Evolutionary conservation across 768 basidiomycete genomes (phyloP), one percentile per base, ranked within the genome.

Genomic region (Clitopilus hobsonii): DNA sequence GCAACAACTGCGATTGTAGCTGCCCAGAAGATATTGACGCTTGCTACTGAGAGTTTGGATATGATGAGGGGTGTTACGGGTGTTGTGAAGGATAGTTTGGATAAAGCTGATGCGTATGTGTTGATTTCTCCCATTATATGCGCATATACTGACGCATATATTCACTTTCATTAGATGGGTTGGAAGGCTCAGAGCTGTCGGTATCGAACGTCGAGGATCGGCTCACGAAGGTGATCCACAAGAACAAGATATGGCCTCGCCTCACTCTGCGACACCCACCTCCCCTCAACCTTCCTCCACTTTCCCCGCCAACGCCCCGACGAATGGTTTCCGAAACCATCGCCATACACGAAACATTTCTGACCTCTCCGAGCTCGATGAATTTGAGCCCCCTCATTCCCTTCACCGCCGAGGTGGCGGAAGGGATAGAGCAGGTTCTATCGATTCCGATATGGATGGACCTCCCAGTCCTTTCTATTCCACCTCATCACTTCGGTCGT

Each of bases 41-140:
- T 96, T 7, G 92, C 94, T 11, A 89, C 88, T 13, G 94, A 96
- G 74, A 94, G 92, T 64, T 65, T 96, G 68, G 93, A 96, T 64
- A 95, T 94, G 91, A 85, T 96, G 78, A 77, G 86, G 25, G 84
- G 89, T 25, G 91, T 94, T 25, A 91, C 91, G n/a, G 79, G 82
- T 3, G 91, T 95, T 22, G 88, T 95, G 57, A 88, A 85, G 63
- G 94, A 94, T 57, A 90, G 86, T 58, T 73, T 95, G 68, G 92
- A 94, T 66, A 77, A 87, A 53, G 94, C 93, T 26, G 94, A 95
- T 66, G 81, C 88, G 83, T 92, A 68, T 41, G 86, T 81, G 6
- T 55, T 49, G 25, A 50, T 36, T 57, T 45, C 41, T 45, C 8
- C 22, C 22, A 20, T 45, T 18, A 10, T 45, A 23, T 4, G n/a